Percentiles rank a stretch among this genome's conserved stretches.
These are phyloP conservation scores for Calocera viscosa DNA, from an alignment of 768 basidiomycete genomes.

Conservation along the genomic window DNA sequence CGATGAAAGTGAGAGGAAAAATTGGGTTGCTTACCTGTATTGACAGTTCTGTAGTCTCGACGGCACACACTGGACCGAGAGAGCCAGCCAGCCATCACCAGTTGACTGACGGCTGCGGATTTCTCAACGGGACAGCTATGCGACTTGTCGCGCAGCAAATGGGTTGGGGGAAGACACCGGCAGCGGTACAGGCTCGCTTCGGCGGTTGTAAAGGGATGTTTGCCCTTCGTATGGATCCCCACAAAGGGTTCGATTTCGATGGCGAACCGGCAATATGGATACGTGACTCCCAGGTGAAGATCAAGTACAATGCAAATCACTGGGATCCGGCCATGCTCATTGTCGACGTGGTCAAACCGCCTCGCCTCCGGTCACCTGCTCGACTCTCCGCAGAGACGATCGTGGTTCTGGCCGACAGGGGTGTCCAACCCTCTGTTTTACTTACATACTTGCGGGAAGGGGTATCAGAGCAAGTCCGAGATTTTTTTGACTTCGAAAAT, in stretches of 20 bases:
- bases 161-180: conserved; percentile 32
- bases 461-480: not conserved
- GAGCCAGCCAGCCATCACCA: conserved; percentile 15
- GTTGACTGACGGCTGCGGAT: conserved; percentile 49
- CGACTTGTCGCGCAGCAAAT: conserved; percentile 27
- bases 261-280: conserved; percentile 14
- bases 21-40: not conserved
- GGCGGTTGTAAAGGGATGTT: conserved; percentile 32
- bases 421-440: not conserved
- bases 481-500: not conserved
- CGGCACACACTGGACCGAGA: conserved; percentile 17
- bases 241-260: not conserved
- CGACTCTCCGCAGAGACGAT: not conserved
- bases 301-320: not conserved
- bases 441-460: not conserved
- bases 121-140: conserved; percentile 32
- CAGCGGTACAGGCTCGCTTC: conserved; percentile 41
- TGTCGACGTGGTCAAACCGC: not conserved
- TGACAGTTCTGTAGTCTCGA: conserved; percentile 20
- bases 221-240: not conserved
- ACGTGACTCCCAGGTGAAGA: conserved; percentile 15
- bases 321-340: not conserved
- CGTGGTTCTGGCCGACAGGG: not conserved
- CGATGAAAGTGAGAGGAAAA: conserved; percentile 38
- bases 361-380: not conserved